Conservation (phyloP, 306 rosid species). For the Malus orientalis region DNA sequence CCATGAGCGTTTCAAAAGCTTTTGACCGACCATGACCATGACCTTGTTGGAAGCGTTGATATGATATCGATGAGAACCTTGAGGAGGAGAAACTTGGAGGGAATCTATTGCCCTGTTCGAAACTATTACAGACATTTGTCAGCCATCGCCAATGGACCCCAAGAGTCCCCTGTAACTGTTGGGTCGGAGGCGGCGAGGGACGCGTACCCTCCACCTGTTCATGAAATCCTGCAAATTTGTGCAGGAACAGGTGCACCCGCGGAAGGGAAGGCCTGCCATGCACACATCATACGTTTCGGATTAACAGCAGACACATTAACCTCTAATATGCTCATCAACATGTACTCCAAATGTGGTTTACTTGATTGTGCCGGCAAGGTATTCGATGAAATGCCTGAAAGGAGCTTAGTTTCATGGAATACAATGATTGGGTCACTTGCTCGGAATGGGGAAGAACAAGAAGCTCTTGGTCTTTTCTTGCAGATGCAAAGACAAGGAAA, state of each 20-base stretch:
- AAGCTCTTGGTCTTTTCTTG: slow-evolving; percentile 53
- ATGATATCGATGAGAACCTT: slow-evolving; percentile 17
- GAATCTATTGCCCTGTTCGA: slow-evolving; percentile 8
- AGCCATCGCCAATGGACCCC: slow-evolving; percentile 18
- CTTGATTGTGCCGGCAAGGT: slow-evolving; percentile 39
- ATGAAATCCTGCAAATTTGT: slow-evolving; percentile 44
- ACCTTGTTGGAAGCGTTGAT: too few species aligned
- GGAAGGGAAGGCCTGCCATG: slow-evolving; percentile 67
- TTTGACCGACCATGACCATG: too few species aligned
- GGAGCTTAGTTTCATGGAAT: slow-evolving; percentile 79
- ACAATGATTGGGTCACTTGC: slow-evolving; percentile 73
- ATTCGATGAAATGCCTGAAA: slow-evolving; percentile 58
- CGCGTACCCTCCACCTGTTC: slow-evolving; percentile 36
- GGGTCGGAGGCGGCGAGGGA: slow-evolving; percentile 5
- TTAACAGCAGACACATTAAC: slow-evolving; percentile 40
- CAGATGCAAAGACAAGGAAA: slow-evolving; percentile 67
- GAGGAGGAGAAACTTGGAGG: slow-evolving; percentile 18
- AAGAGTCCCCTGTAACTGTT: slow-evolving; percentile 16
- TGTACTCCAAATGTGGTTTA: slow-evolving; percentile 67
- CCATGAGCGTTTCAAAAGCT: too few species aligned
- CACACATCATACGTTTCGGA: slow-evolving; percentile 46
- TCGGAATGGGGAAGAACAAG: slow-evolving; percentile 40
- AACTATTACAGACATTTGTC: slow-evolving; percentile 26
- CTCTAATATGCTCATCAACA: slow-evolving; percentile 64
- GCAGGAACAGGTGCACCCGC: slow-evolving; percentile 33